Evolutionary conservation across 495 filamentous ascomycete species (phyloP).

Genomic region (Penicillium macrosclerotiorum): DNA sequence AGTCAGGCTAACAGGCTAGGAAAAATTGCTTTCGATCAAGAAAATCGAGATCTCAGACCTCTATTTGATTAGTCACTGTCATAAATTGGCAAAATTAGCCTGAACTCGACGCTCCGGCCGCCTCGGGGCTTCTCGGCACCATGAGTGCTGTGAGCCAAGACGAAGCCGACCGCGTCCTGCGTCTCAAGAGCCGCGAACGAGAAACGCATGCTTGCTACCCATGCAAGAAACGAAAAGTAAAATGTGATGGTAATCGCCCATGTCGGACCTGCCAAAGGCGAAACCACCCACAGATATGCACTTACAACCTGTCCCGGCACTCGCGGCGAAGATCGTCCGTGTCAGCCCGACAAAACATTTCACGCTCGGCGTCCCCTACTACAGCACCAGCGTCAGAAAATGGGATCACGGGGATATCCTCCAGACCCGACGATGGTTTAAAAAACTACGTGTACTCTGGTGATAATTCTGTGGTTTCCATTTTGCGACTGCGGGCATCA

Average conservation of each 20-base stretch:
- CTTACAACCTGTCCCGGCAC: constrained; percentile 17
- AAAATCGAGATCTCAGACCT: too few species aligned
- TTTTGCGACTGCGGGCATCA: constrained; percentile 46
- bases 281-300: constrained; percentile 38
- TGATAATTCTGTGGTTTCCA: constrained; percentile 37
- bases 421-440: constrained; percentile 20
- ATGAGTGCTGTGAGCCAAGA: constrained; percentile 17
- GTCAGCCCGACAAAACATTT: not conserved
- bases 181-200: constrained; percentile 28
- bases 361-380: not conserved
- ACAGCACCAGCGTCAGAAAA: not conserved
- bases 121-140: constrained; percentile 9
- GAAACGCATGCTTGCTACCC: constrained; percentile 40
- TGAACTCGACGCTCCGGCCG: not conserved
- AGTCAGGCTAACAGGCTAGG: too few species aligned
- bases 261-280: constrained; percentile 33
- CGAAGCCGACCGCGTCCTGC: constrained; percentile 32
- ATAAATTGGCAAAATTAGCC: not conserved
- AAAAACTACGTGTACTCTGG: constrained; percentile 43
- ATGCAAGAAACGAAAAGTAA: constrained; percentile 42
- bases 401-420: not conserved
- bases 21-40: too few species aligned
- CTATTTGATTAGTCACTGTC: too few species aligned
- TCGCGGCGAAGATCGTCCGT: constrained; percentile 1
- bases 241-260: constrained; percentile 33